Base-by-base conservation (phyloP, 1,139 yeast species). In the Candida sp. region DNA sequence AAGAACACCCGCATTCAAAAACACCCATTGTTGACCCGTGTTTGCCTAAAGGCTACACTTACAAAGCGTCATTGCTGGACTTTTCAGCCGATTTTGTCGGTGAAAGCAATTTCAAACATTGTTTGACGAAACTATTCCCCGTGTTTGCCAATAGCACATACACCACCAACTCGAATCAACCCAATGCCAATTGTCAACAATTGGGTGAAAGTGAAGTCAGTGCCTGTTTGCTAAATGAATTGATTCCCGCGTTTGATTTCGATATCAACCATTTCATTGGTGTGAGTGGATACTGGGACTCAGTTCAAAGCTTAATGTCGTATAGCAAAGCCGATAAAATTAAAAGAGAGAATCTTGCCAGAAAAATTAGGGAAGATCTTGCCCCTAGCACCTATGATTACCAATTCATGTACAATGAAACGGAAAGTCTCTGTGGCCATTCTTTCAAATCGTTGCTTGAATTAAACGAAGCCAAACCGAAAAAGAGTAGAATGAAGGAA, bases 241-340 rank as follows among this genome's bases (percentile, higher is more conserved):
- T 70, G 36, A 71, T 79, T 19, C 95, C 95, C 0, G 75, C 81
- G 1, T 81, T 87, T 62, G 88, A 84, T 52, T 82, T 86, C 52
- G 82, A 77, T 43, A 66, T 80, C 35, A 81, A 82, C 51, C 83
- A 81, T 50, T 87, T 87, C 49, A 75, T 84, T 27, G 95, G 95
- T 0, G 89, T 88, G 2, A 83, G 90, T 53, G 95, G 90, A 36
- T 87, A 85, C 61, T 87, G 90, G 87, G 87, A 86, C 57, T 80
- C 89, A 3, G 70, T 84, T 7, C 75, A 76, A 22, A 73, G 71
- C 32, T 67, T 82, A 3, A 60, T 71, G 34, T 59, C 64, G 2
- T 65, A 68, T 43, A 60, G 60, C 21, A 51, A 52, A 9, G 5
- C 37, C 21, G 33, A 42, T 12, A 22, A 43, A 21, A 35, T 29